phyloP scores from a whole-genome alignment of 1,284 basidiomycete genomes.

The Xanthoconium separans region DNA sequence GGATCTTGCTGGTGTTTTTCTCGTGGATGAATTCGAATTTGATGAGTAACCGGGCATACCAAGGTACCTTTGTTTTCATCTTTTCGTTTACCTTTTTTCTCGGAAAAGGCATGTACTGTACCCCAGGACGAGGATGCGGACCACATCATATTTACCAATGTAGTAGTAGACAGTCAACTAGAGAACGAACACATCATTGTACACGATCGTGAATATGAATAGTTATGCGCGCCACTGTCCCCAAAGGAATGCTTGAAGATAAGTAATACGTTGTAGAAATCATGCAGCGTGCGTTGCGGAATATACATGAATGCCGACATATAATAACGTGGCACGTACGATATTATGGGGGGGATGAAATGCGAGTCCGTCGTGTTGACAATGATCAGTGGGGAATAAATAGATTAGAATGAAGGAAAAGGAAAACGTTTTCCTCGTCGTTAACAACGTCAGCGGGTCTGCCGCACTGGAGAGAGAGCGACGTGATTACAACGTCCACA shows the following conservation, averaged over 20 bases:
- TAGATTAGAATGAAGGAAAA: too few species aligned
- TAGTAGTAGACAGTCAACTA: background rate
- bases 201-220: background rate
- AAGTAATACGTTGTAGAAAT: background rate
- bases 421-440: too few species aligned
- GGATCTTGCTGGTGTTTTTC: slow-evolving; percentile 20
- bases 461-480: background rate
- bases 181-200: background rate
- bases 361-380: background rate
- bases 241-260: background rate
- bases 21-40: slow-evolving; percentile 30
- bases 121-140: background rate
- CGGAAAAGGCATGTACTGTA: too few species aligned
- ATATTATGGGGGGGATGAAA: background rate
- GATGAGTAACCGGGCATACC: too few species aligned
- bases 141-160: background rate
- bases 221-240: background rate
- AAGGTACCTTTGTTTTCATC: too few species aligned
- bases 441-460: background rate
- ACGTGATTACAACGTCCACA: background rate
- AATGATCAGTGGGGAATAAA: too few species aligned
- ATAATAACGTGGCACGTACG: background rate
- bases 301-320: background rate
- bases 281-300: background rate
- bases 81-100: too few species aligned